Evolutionary conservation across 1,139 yeast species (phyloP), one percentile per base, ranked within the genome.

Genomic region (Geotrichum restrictum): DNA sequence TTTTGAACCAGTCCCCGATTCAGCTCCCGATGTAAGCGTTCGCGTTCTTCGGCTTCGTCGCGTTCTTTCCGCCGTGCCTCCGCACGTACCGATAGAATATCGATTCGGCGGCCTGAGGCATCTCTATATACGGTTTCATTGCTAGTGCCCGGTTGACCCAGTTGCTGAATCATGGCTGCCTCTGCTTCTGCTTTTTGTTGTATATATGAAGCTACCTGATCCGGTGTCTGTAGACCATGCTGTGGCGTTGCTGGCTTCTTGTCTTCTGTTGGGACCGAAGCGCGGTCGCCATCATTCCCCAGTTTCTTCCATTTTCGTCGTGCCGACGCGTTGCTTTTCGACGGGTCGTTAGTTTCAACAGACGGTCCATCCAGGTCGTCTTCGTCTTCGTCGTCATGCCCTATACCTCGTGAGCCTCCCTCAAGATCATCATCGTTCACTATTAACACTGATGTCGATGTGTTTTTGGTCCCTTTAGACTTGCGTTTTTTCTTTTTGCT

Each of bases 81-180:
- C 13, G 72, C 64, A 14, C 48, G 49, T 13, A 24, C 48, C 2
- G 51, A 24, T 24, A 32, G 14, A 29, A 78, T 65, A 56, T 79
- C 76, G 1, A 82, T 69, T 40, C 71, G 70, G 37, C 77, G 71
- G 6, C 91, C 91, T 1, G 74, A 63, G 3, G 74, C 70, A 62
- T 85, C 88, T 71, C 93, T 74, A 62, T 79, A 79, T 0, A 83
- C 74, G 0, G 87, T 81, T 48, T 73, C 72, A 14, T 49, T 24
- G 31, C 44, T 19, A 2, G 50, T 37, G 3, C 45, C 39, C 16
- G 48, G 39, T 4, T 29, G 42, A 2, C 40, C 48, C 22, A 52
- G 14, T 1, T 29, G 21, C 11, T 27, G 33, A 11, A 47, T 31
- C 41, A 53, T 49, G 7, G 43, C 52, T 2, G 37, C 49, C 18